Evolutionary conservation across 176 grass and related monocot species (phyloP), one percentile per base, ranked within the genome.

Genomic region (Oropetium thomaeum): DNA sequence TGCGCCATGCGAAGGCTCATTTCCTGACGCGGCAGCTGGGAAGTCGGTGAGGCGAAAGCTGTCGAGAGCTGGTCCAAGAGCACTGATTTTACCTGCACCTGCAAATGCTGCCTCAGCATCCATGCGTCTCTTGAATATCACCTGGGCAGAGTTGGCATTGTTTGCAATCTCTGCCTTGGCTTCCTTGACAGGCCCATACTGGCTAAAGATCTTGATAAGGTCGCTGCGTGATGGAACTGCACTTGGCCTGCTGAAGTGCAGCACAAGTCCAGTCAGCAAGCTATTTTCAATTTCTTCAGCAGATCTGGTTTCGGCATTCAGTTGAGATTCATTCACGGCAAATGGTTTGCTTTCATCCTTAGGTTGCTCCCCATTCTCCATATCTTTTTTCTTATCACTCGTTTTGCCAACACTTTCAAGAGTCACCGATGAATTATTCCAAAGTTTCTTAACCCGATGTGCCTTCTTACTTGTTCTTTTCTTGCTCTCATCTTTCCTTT

Each of bases 181-280:
- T 88, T 92, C 87, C 23, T 77, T 88, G 15, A 93, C 63, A 19
- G 90, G 88, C 19, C 90, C 93, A 42, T 87, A 93, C 60, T 82
- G 80, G 55, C 90, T 82, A 70, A 97, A 97, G 65, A 89, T 71
- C 54, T 78, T 81, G 28, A 90, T 81, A 57, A 93, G 88, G 45
- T 93, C 79, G 43, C 74, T 75, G 48, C 39, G 49, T 57, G 85
- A 74, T 12, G 90, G 93, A 52, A 97, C 42, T 4, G 58, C 67
- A 51, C 48, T 72, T 17, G 83, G 58, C 32, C 47, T 76, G 57
- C 65, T 77, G 61, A 97, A 90, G 57, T 84, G 78, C 77, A 93
- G 79, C 28, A 87, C 73, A 27, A 86, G 74, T n/a, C 81, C 69
- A 68, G 71, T 61, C 22, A 82, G 72, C 10, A 72, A 69, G 32